phyloP scores from a whole-genome alignment of 805 yeast genomes.

The Kodamaea kaohsiungensis region DNA sequence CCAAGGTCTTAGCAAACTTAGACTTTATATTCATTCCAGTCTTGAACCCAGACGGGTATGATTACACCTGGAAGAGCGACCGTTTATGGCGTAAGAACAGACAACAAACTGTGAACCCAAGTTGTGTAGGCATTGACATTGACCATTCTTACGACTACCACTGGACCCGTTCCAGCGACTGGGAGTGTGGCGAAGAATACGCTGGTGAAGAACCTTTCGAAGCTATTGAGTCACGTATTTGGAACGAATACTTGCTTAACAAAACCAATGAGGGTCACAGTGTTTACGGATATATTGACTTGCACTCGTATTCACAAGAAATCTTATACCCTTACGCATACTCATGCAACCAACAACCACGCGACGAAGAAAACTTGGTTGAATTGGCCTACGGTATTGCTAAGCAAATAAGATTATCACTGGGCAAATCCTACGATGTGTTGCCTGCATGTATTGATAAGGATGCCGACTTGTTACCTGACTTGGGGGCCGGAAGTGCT shows the following conservation, averaged over 20 bases:
- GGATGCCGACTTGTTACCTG: slow-evolving; percentile 72
- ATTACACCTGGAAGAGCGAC: slow-evolving; percentile 75
- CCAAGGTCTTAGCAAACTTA: slow-evolving; percentile 52
- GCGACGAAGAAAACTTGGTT: slow-evolving; percentile 77
- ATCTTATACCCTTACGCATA: slow-evolving; percentile 81
- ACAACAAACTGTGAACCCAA: slow-evolving; percentile 63
- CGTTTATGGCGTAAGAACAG: slow-evolving; percentile 89
- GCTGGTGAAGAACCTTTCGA: slow-evolving; percentile 74
- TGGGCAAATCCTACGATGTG: slow-evolving; percentile 69
- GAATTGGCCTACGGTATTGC: slow-evolving; percentile 82
- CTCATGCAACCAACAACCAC: slow-evolving; percentile 69
- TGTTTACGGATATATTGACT: slow-evolving; percentile 75
- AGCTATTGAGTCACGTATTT: slow-evolving; percentile 40
- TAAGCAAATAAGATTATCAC: slow-evolving; percentile 63
- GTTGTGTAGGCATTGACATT: slow-evolving; percentile 81
- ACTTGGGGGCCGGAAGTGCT: slow-evolving; percentile 76
- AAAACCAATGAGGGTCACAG: slow-evolving; percentile 50
- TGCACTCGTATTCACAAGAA: slow-evolving; percentile 85
- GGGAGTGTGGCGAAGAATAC: slow-evolving; percentile 83
- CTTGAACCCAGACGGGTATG: slow-evolving; percentile 90
- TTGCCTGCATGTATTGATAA: slow-evolving; percentile 78
- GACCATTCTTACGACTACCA: slow-evolving; percentile 82
- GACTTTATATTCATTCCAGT: slow-evolving; percentile 82
- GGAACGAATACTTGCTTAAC: slow-evolving; percentile 39
- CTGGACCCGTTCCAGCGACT: slow-evolving; percentile 60